Conservation (phyloP, 257 asterid genomes). For the Lithospermum erythrorhizon region DNA sequence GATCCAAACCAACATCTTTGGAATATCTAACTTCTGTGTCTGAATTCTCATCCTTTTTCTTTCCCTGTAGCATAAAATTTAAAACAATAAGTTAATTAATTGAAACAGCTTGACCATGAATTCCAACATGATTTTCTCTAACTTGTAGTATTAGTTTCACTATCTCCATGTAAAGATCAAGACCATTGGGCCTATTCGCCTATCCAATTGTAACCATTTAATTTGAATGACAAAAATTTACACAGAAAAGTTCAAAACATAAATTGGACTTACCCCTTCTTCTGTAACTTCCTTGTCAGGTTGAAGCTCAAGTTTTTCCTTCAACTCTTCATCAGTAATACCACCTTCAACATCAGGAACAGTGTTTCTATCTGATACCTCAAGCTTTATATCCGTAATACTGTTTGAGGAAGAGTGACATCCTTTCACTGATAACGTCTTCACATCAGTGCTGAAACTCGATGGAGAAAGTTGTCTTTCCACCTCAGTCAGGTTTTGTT, state of each 20-base stretch:
- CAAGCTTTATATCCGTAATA: constrained; percentile 39
- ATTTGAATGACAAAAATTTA: neutral
- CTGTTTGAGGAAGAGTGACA: constrained; percentile 33
- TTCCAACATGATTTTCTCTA: neutral
- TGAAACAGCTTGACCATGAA: neutral
- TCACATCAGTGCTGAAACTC: constrained; percentile 22
- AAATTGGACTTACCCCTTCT: constrained; percentile 19
- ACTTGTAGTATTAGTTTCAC: neutral
- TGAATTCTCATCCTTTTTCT: constrained; percentile 25
- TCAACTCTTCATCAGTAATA: constrained; percentile 14
- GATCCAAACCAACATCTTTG: constrained; percentile 76
- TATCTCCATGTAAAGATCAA: neutral
- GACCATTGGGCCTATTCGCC: neutral
- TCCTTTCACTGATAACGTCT: constrained; percentile 30
- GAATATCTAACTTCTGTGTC: constrained; percentile 29
- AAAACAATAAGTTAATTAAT: neutral
- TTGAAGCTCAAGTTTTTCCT: constrained; percentile 23
- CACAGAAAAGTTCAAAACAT: neutral
- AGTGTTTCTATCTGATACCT: constrained; percentile 25
- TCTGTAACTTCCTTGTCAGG: constrained; percentile 17
- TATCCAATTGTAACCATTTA: neutral
- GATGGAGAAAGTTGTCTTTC: constrained; percentile 35
- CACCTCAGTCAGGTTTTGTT: constrained; percentile 21
- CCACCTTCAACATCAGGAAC: constrained; percentile 15
- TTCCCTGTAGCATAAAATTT: constrained; percentile 21